Evolutionary conservation across 495 filamentous ascomycete genomes (phyloP), one percentile per base, ranked within the genome.

Genomic region (Stereocaulon alpinum): DNA sequence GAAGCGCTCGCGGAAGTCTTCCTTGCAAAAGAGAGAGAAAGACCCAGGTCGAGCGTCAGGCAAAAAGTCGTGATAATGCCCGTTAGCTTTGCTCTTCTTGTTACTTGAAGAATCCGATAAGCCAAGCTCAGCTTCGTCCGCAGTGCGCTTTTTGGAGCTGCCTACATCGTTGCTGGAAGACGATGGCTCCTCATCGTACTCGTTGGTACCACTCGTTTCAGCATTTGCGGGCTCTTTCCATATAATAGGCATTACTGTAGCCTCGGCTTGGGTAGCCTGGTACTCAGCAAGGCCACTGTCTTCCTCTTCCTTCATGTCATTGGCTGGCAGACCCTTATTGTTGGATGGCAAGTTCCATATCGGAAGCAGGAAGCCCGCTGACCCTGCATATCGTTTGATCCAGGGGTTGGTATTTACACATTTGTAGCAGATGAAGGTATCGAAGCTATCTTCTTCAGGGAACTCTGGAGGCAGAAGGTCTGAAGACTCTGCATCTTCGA

Each of bases 381-480:
- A 81, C 4, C 87, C 87, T n/a, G 89, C 91, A 66, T 96, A 97
- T 58, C 77, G 73, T 73, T 90, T 93, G 65, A 99, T 84, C 93
- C 92, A 99, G 0, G 91, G 91, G 65, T 88, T 83, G 0, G 88
- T 82, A 27, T 92, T 86, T 37, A 93, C 77, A 64, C 94, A 99
- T 68, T 94, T 90, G 76, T 90, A 95, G 75, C 94, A 99, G 49
- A 99, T 80, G 66, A 96, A 87, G 30, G 82, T 79, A 11, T 91
- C 87, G 65, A 96, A 98, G 51, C 86, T 82, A 22, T 96, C 88
- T 62, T 96, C 92, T 0, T 76, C 75, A 2, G 93, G 93, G 64
- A 97, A 97, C 5, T 89, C 88, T 2, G 87, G 86, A 3, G 90
- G 90, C 15, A 87, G 71, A 4, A 85, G 84, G 0, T 74, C 70